phyloP scores from a whole-genome alignment of 78 protist species.

The Dictyostelium firmibasis region DNA sequence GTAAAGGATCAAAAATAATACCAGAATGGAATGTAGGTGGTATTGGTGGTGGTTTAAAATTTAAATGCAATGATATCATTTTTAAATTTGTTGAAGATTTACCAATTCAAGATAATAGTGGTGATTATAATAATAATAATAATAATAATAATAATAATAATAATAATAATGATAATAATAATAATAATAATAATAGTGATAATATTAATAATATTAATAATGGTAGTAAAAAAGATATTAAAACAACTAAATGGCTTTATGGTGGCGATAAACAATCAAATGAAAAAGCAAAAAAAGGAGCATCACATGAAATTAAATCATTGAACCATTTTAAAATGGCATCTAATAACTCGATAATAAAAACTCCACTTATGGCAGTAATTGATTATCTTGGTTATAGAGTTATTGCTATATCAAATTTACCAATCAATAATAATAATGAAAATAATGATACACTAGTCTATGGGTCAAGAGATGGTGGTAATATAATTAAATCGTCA shows the following conservation, averaged over 20 bases:
- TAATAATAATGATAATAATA: background rate
- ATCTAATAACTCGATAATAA: background rate
- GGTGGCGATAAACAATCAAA: constrained; percentile 38
- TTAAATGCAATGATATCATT: constrained; percentile 39
- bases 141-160: too few relatives aligned
- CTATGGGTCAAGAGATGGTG: constrained; percentile 76
- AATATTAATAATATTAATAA: too few relatives aligned
- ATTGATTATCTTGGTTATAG: constrained; percentile 78
- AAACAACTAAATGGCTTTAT: constrained; percentile 16
- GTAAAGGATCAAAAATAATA: constrained; percentile 48
- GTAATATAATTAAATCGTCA: background rate
- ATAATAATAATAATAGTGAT: background rate
- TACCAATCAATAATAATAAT: constrained; percentile 51
- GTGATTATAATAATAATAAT: background rate
- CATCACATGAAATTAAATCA: constrained; percentile 49
- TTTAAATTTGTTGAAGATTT: constrained; percentile 61
- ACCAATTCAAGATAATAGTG: background rate
- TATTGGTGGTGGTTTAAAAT: constrained; percentile 74
- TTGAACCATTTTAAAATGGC: constrained; percentile 48
- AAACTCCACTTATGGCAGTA: constrained; percentile 70
- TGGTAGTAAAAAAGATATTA: too few relatives aligned
- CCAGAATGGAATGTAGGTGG: constrained; percentile 72
- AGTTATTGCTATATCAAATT: constrained; percentile 41
- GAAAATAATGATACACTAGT: constrained; percentile 56
- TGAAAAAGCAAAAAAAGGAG: constrained; percentile 52